Evolutionary conservation across 2,329 filamentous ascomycete genomes (phyloP), one percentile per base, ranked within the genome.

Genomic region (Rugonectria rugulosa): DNA sequence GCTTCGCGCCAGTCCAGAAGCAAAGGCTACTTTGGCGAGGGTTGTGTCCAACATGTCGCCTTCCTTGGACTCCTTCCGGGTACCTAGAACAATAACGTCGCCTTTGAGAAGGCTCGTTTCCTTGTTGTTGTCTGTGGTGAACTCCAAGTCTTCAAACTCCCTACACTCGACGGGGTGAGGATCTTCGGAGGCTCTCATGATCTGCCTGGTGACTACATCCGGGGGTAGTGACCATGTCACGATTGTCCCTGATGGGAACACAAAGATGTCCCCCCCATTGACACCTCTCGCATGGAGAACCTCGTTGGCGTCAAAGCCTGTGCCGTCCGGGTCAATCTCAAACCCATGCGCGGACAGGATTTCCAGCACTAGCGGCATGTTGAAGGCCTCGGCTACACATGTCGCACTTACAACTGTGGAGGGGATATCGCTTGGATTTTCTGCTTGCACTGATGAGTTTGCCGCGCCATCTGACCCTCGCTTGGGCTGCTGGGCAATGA

Each of bases 11-110:
- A 99, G 83, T 2, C 94, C 94, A 1, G 92, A 97, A 0, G 94
- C 97, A 73, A 98, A 98, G 37, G 95, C 95, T 59, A 98, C 94
- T 72, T 98, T 97, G 65, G 93, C 92, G 12, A 97, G 82, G 2
- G 94, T 90, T 1, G 79, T 84, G 66, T 84, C 82, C 10, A 83
- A 71, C 9, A 71, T 74, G 63, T 79, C 77, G 38, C 76, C 76
- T 17, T 76, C 73, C n/a, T 72, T 63, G 54, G 69, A 60, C 36
- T 83, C 81, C 31, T 77, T 73, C 59, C 88, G 89, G 2, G 92
- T 97, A 29, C 95, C 95, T 6, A 99, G 79, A 4, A 96, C 86
- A 38, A 99, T 95, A 8, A 93, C 87, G 72, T 97, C 94, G 29
- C 92, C 94, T 59, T 89, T 88, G 62, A 99, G 89, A 50, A 82